Base-by-base conservation (phyloP, 176 grass and related monocot genomes). In the Paspalum notatum region DNA sequence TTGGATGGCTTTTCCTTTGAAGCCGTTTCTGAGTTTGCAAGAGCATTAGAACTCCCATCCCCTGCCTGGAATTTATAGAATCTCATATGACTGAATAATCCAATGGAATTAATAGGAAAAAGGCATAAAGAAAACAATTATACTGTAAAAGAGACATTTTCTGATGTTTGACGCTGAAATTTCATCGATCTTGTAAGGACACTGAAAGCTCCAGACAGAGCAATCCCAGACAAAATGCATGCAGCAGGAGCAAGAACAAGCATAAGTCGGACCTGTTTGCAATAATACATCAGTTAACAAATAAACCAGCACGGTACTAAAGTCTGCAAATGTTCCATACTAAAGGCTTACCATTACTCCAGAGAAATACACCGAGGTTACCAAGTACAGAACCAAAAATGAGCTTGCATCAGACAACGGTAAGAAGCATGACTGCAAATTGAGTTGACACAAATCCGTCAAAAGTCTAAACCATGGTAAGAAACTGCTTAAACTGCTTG, bases 341-440 rank as follows among this genome's bases (percentile, higher is more conserved):
- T 71, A 32, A 64, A 47, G 50, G 25, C 87, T 91, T 92, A 93
- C 97, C 97, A 99, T 99, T 71, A 99, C 97, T 88, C 97, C 97
- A 90, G 97, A 96, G 85, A 99, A 99, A 83, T 99, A 99, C 43
- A 89, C 97, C 69, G 97, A 92, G 22, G 93, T 99, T 62, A 95
- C 89, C 90, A 99, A 90, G 74, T 99, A 99, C 84, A 99, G 77
- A 64, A 99, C 88, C 77, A 91, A 63, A 75, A 99, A 99, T 43
- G 93, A 96, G 59, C 97, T 99, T 71, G 97, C 97, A 93, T 99
- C 97, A 83, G 97, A 99, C 42, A 99, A 88, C 69, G 97, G 91
- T 76, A 99, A 90, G 89, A 99, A 99, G 72, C 93, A 99, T 69
- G 97, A 86, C 97, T 99, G 92, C 71, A 85, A 78, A 78, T 58